These are phyloP conservation scores for Sphaerostilbella broomeana DNA, from an alignment of 2,329 filamentous ascomycete species.

Conservation along the genomic window DNA sequence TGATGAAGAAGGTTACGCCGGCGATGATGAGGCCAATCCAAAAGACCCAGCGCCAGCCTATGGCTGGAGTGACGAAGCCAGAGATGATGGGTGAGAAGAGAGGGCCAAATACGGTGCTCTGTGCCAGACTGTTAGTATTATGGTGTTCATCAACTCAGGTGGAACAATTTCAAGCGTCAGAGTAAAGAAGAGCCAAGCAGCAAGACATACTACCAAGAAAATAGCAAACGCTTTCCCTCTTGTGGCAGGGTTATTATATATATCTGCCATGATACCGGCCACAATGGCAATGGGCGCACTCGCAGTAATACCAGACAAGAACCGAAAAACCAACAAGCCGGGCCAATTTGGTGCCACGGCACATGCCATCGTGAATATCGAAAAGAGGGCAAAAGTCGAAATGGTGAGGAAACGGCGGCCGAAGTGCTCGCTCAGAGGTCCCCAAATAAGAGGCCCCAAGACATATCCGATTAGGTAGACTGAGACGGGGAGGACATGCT, in stretches of 20 bases:
- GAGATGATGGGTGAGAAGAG: slow-evolving; percentile 60
- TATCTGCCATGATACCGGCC: slow-evolving; percentile 58
- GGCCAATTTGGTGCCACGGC: slow-evolving; percentile 48
- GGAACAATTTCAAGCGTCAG: background rate
- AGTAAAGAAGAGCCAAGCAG: no score
- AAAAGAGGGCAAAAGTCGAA: slow-evolving; percentile 41
- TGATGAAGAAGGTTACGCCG: slow-evolving; percentile 50
- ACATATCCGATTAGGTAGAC: slow-evolving; percentile 60
- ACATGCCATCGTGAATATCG: slow-evolving; percentile 48
- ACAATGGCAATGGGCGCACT: slow-evolving; percentile 57
- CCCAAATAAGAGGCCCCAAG: slow-evolving; percentile 54
- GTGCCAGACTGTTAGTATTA: background rate
- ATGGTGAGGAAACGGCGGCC: slow-evolving; percentile 46
- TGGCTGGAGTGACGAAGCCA: slow-evolving; percentile 50
- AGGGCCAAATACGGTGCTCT: slow-evolving; percentile 59
- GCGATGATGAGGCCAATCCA: slow-evolving; percentile 66
- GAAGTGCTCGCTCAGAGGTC: slow-evolving; percentile 59
- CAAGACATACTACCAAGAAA: slow-evolving; percentile 50
- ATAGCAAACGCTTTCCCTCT: slow-evolving; percentile 55
- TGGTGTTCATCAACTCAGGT: slow-evolving; percentile 1
- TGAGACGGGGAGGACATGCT: slow-evolving; percentile 52
- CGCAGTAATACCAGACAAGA: slow-evolving; percentile 47
- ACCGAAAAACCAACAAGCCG: slow-evolving; percentile 48
- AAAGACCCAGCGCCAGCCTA: slow-evolving; percentile 65
- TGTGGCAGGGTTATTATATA: slow-evolving; percentile 46